Conservation (phyloP, 2,329 filamentous ascomycete genomes). For the Hawksworthiomyces lignivorus region DNA sequence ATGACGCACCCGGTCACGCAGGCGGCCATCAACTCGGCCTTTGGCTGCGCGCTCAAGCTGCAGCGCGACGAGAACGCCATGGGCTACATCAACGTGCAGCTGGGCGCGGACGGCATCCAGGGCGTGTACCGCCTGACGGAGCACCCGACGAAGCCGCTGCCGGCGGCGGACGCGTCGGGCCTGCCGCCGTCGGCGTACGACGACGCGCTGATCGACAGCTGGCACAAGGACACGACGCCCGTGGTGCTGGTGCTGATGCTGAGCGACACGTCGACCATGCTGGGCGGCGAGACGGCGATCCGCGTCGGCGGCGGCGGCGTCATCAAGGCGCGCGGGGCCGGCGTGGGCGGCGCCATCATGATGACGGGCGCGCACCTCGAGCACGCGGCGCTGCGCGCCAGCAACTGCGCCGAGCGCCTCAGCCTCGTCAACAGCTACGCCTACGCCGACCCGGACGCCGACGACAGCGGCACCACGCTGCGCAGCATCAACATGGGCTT, state of each 20-base stretch:
- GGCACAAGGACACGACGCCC: slow-evolving; percentile 14
- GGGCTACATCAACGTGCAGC: slow-evolving; percentile 15
- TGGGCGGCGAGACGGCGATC: slow-evolving; percentile 14
- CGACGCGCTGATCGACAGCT: slow-evolving; percentile 6
- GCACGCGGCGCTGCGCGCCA: slow-evolving; percentile 13
- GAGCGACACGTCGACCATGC: slow-evolving; percentile 13
- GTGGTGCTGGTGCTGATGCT: slow-evolving; percentile 13
- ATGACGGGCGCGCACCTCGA: slow-evolving; percentile 12
- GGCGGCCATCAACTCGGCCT: no score
- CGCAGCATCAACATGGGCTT: slow-evolving; percentile 11
- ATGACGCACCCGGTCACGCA: no score
- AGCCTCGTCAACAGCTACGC: slow-evolving; percentile 14
- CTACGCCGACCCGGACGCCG: slow-evolving; percentile 11
- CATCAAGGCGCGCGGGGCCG: slow-evolving; percentile 11
- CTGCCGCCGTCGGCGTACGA: no score
- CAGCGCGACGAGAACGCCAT: slow-evolving; percentile 15
- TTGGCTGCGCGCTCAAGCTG: no score
- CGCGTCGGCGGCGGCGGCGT: slow-evolving; percentile 4
- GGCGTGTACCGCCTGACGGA: slow-evolving; percentile 10
- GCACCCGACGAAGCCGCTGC: no score
- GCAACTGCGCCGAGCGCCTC: slow-evolving; percentile 13
- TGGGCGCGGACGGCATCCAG: slow-evolving; percentile 11
- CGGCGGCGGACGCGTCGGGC: no score
- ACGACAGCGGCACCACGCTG: slow-evolving; percentile 12
- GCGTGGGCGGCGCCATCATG: slow-evolving; percentile 12